phyloP scores from a whole-genome alignment of 1,284 basidiomycete species.

The Chondrostereum purpureum region DNA sequence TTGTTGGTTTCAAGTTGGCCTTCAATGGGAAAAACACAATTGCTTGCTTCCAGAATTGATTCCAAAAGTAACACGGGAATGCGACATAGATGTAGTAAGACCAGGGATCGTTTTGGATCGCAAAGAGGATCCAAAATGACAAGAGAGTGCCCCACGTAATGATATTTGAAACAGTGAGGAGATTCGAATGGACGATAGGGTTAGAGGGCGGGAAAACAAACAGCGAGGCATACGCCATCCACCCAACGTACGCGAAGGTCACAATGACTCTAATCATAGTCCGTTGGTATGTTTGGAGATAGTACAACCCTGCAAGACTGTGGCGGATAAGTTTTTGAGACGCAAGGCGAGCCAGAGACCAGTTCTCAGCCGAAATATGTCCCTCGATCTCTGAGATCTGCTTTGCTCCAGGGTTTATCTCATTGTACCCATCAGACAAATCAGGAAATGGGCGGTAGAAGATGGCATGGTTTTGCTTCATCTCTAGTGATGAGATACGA shows the following conservation, averaged over 20 bases:
- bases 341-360: constrained; percentile 41
- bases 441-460: constrained; percentile 58
- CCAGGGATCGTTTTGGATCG: constrained; percentile 58
- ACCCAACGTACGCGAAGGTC: constrained; percentile 70
- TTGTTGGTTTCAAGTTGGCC: constrained; percentile 5
- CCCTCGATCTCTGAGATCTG: constrained; percentile 36
- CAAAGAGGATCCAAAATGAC: constrained; percentile 48
- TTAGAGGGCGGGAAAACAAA: constrained; percentile 42
- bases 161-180: not conserved
- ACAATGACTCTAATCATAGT: constrained; percentile 68
- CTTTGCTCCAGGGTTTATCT: constrained; percentile 17
- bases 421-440: constrained; percentile 20
- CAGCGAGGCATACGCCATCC: constrained; percentile 61
- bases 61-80: constrained; percentile 78
- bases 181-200: not conserved
- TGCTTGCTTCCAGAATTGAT: constrained; percentile 33
- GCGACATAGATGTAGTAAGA: constrained; percentile 74
- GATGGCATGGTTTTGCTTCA: constrained; percentile 52
- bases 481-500: constrained; percentile 34
- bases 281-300: constrained; percentile 85
- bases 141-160: constrained; percentile 23
- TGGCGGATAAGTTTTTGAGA: constrained; percentile 51
- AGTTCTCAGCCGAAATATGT: constrained; percentile 37
- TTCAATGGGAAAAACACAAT: constrained; percentile 20
- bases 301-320: constrained; percentile 64